Conservation (phyloP, 176 grass and related monocot genomes). For the Triticum urartu region DNA sequence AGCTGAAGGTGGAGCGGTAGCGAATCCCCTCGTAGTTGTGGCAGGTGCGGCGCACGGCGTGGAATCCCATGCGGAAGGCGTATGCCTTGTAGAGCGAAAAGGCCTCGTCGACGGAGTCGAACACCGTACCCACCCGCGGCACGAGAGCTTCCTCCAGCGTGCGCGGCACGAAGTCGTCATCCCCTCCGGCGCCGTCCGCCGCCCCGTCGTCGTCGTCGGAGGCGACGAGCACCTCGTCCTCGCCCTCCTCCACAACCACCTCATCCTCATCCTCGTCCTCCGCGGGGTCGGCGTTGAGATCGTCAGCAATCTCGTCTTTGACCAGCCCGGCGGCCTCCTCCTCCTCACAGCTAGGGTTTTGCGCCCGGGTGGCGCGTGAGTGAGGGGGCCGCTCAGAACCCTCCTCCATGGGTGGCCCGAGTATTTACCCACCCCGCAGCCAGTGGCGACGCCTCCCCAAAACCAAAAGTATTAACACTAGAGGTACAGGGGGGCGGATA, state of each 20-base stretch:
- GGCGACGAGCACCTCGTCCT: conserved; percentile 33
- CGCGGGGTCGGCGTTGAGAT: conserved; percentile 47
- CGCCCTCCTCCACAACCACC: conserved; percentile 29
- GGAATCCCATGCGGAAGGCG: conserved; percentile 69
- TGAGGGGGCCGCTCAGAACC: conserved; percentile 17
- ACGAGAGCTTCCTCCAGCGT: conserved; percentile 59
- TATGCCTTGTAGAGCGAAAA: conserved; percentile 77
- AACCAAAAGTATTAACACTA: conserved; percentile 57
- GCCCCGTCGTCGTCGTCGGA: conserved; percentile 28
- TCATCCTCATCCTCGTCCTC: conserved; percentile 33
- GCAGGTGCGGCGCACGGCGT: conserved; percentile 66
- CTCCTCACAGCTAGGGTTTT: conserved; percentile 46
- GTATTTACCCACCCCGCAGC: conserved; percentile 30
- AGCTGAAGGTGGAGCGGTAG: conserved; percentile 82
- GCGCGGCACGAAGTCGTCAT: conserved; percentile 28
- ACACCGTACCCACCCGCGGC: conserved; percentile 50
- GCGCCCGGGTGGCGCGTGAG: conserved; percentile 22
- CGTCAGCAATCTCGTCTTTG: conserved; percentile 49
- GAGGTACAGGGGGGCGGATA: conserved; percentile 48
- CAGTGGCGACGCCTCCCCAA: conserved; percentile 22
- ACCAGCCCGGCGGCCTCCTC: conserved; percentile 20
- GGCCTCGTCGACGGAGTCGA: conserved; percentile 78
- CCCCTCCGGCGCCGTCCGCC: conserved; percentile 1
- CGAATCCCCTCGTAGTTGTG: conserved; percentile 77
- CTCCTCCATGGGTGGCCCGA: conserved; percentile 23